phyloP scores from a whole-genome alignment of 208 protist genomes.

The Crithidia fasciculata region DNA sequence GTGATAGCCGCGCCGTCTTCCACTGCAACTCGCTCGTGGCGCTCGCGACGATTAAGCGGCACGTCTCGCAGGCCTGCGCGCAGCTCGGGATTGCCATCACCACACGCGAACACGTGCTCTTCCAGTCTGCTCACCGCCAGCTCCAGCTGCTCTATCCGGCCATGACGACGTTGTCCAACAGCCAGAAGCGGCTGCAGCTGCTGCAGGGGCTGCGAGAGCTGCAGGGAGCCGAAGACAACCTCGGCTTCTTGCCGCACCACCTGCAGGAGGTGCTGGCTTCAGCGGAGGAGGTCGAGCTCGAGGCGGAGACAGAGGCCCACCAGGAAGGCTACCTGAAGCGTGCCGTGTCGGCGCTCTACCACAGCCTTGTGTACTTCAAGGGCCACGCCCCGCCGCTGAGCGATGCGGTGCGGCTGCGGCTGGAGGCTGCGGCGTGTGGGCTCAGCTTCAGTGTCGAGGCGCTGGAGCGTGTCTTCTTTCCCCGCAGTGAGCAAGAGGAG shows the following conservation, averaged over 20 bases:
- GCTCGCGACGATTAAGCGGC: conserved; percentile 45
- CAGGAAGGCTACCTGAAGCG: conserved; percentile 56
- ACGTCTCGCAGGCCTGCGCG: conserved; percentile 30
- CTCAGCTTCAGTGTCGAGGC: conserved; percentile 21
- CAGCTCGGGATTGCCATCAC: conserved; percentile 34
- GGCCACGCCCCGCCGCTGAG: conserved; percentile 51
- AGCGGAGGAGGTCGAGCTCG: conserved; percentile 47
- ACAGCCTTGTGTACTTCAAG: conserved; percentile 56
- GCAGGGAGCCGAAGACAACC: conserved; percentile 53
- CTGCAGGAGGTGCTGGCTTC: conserved; percentile 49
- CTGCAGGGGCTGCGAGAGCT: conserved; percentile 75
- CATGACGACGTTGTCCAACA: conserved; percentile 48
- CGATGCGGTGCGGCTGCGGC: conserved; percentile 32
- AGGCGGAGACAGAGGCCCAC: conserved; percentile 41
- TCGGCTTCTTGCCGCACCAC: conserved; percentile 48
- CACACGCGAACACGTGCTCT: conserved; percentile 51
- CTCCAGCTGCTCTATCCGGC: conserved; percentile 55
- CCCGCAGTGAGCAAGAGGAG: conserved; percentile 44
- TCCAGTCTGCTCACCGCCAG: conserved; percentile 39
- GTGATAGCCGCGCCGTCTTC: conserved; percentile 38
- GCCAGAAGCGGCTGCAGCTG: conserved; percentile 35
- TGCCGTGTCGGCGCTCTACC: conserved; percentile 51
- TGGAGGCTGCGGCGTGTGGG: conserved; percentile 46
- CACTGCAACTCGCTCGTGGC: conserved; percentile 59
- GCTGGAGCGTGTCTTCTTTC: conserved; percentile 54